phyloP scores from a whole-genome alignment of 495 filamentous ascomycete genomes.

The Echria macrotheca region DNA sequence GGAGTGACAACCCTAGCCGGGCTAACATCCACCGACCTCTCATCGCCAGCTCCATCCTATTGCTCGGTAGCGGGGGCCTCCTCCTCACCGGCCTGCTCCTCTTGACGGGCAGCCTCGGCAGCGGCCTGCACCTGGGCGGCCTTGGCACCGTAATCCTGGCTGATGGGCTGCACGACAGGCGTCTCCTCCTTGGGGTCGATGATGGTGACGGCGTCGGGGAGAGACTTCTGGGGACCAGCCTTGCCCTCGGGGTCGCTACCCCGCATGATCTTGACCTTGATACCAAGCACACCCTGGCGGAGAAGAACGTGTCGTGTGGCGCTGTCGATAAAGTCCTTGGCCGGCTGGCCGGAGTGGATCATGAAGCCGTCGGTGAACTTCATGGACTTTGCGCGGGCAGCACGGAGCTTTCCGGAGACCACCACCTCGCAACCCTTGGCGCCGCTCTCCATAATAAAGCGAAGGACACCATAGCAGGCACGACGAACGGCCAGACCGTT shows the following conservation, averaged over 20 bases:
- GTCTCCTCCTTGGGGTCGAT: conserved; percentile 99
- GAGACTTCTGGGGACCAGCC: conserved; percentile 89
- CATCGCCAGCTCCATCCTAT: conserved; percentile 31
- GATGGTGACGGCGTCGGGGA: conserved; percentile 96
- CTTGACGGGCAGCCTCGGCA: conserved; percentile 58
- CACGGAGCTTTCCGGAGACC: conserved; percentile 96
- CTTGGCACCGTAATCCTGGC: conserved; percentile 98
- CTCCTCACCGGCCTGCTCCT: conserved; percentile 57
- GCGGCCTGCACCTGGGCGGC: conserved; percentile 73
- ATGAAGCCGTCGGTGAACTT: conserved; percentile 99
- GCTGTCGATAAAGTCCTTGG: conserved; percentile 98
- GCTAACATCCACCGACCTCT: conserved; percentile 8
- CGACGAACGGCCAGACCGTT: conserved; percentile 96
- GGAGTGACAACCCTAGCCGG: too few species aligned
- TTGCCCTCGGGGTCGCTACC: conserved; percentile 99
- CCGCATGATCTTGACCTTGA: conserved; percentile 99
- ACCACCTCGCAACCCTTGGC: conserved; percentile 99
- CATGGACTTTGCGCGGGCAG: conserved; percentile 99
- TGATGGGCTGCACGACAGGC: conserved; percentile 84
- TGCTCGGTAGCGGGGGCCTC: conserved; percentile 44
- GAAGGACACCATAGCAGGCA: conserved; percentile 98
- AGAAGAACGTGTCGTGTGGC: conserved; percentile 98
- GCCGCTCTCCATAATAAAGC: conserved; percentile 99
- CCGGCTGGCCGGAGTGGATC: conserved; percentile 99
- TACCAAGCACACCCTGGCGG: conserved; percentile 97